These are phyloP conservation scores for Rosa lucieae DNA, from an alignment of 306 rosid genomes.

Conservation along the genomic window DNA sequence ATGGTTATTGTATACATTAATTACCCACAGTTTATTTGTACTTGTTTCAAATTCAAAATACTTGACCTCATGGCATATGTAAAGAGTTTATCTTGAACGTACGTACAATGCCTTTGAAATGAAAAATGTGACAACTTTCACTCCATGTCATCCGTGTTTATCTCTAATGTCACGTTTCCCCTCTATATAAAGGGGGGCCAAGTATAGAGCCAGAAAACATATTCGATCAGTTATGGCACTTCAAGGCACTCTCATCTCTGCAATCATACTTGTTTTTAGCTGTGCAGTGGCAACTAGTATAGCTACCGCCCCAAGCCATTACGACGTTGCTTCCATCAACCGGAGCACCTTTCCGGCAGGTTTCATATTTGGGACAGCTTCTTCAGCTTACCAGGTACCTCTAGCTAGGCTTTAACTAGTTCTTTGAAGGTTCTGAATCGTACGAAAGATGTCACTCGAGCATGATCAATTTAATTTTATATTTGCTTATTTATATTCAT, in stretches of 20 bases:
- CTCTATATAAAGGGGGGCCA: neutral
- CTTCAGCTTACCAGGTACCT: slow-evolving; percentile 16
- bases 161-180: neutral
- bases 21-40: neutral
- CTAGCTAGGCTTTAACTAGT: neutral
- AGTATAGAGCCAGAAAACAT: neutral
- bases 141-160: neutral
- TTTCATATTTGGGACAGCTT: slow-evolving; percentile 21
- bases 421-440: neutral
- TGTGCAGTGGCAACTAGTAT: neutral
- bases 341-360: slow-evolving; percentile 44
- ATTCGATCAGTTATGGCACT: slow-evolving; percentile 23
- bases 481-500: neutral
- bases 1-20: neutral
- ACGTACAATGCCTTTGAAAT: neutral
- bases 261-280: slow-evolving; percentile 8
- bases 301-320: neutral
- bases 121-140: neutral
- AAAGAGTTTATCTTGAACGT: neutral
- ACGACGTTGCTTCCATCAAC: slow-evolving; percentile 28
- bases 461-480: neutral
- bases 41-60: neutral
- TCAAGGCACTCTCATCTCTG: neutral
- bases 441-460: neutral
- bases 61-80: neutral